A percentile compares a stretch with the other conserved stretches of the same genome.
These are phyloP conservation scores for Microcyclospora tardicrescens DNA, from an alignment of 2,329 filamentous ascomycete species.

Conservation along the genomic window DNA sequence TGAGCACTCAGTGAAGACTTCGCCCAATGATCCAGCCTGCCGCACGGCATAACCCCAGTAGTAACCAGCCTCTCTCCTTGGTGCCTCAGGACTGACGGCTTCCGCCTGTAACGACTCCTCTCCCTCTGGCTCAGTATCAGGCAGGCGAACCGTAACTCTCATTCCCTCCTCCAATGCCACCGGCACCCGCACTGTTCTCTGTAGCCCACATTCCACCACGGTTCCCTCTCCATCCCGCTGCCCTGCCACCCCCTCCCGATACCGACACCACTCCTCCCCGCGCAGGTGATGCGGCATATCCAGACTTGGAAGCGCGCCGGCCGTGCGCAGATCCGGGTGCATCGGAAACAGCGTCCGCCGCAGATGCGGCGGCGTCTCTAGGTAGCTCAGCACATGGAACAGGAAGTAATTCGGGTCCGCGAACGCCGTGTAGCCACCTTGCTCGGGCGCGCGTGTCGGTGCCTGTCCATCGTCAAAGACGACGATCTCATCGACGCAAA, in stretches of 20 bases:
- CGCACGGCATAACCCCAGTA: constrained; percentile 77
- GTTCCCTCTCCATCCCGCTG: constrained; percentile 26
- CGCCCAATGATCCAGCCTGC: constrained; percentile 51
- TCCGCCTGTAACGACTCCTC: constrained; percentile 31
- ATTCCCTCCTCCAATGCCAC: constrained; percentile 55
- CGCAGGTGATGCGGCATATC: constrained; percentile 79
- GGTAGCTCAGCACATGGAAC: constrained; percentile 63
- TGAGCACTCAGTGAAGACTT: constrained; percentile 63
- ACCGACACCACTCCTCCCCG: constrained; percentile 63
- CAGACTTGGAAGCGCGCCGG: constrained; percentile 60
- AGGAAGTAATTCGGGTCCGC: constrained; percentile 69
- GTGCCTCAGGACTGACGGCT: constrained; percentile 53
- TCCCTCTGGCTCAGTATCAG: constrained; percentile 24
- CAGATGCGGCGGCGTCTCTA: constrained; percentile 75
- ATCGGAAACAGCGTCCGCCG: constrained; percentile 62
- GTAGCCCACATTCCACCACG: constrained; percentile 39
- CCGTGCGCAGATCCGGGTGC: constrained; percentile 63
- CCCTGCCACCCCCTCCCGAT: constrained; percentile 63
- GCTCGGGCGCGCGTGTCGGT: constrained; percentile 20
- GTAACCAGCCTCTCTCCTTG: constrained; percentile 63
- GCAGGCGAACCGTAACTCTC: constrained; percentile 59
- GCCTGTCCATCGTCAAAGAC: constrained; percentile 61
- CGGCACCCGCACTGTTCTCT: constrained; percentile 38
- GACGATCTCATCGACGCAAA: constrained; percentile 72
- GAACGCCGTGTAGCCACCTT: constrained; percentile 49